phyloP scores from a whole-genome alignment of 495 filamentous ascomycete species.

The Tuber microsphaerosporum region DNA sequence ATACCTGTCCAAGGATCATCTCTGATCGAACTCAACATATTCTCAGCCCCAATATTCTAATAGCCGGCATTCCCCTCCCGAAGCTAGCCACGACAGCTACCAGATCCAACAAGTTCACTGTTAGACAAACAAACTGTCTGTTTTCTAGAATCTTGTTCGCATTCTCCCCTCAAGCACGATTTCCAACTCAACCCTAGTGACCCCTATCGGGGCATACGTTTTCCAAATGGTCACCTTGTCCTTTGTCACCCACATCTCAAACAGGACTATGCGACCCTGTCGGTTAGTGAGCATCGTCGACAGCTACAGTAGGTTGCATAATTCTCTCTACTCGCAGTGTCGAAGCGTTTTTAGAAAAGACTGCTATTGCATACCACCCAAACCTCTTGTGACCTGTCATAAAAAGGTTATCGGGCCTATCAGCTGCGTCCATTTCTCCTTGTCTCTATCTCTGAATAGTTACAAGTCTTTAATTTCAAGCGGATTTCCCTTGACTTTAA shows the following conservation, averaged over 20 bases:
- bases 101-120: conserved; percentile 4
- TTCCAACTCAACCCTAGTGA: background rate
- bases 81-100: background rate
- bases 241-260: background rate
- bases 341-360: too few species aligned
- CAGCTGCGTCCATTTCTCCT: too few species aligned
- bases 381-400: too few species aligned
- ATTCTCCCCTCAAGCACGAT: background rate
- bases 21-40: background rate
- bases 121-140: conserved; percentile 8
- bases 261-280: background rate
- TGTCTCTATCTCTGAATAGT: too few species aligned
- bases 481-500: too few species aligned
- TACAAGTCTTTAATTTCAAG: too few species aligned
- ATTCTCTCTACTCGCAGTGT: background rate
- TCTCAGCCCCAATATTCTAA: conserved; percentile 14
- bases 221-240: background rate
- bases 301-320: conserved; percentile 1
- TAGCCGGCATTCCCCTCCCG: conserved; percentile 11
- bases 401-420: too few species aligned
- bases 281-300: background rate
- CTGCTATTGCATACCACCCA: too few species aligned
- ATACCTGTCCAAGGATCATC: background rate
- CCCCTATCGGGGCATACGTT: conserved; percentile 15
- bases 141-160: background rate